Conservation (phyloP, 345 rosid species). For the Litchi chinensis region DNA sequence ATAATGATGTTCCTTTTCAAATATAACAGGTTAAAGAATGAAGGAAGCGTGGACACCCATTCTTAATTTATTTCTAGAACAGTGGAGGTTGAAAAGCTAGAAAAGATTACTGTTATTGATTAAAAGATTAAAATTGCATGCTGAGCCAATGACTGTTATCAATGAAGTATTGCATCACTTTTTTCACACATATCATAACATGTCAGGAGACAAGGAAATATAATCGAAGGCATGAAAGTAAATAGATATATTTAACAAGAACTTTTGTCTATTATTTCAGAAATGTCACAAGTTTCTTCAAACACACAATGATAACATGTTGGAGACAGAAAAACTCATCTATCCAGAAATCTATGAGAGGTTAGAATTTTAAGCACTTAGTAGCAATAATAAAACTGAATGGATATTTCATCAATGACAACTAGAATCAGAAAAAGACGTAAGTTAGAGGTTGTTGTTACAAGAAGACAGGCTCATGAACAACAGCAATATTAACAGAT, state of each 20-base stretch:
- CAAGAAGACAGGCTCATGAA: neutral
- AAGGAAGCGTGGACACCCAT: neutral
- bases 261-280: neutral
- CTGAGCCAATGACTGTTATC: neutral
- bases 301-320: neutral
- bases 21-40: neutral
- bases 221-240: neutral
- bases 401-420: neutral
- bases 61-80: neutral
- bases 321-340: neutral
- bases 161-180: neutral
- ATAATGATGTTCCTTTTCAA: neutral
- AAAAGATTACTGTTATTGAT: neutral
- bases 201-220: neutral
- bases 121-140: neutral
- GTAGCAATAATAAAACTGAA: neutral
- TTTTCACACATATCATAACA: conserved; percentile 4
- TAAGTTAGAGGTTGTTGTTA: neutral
- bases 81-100: neutral
- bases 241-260: neutral
- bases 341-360: neutral
- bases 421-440: neutral
- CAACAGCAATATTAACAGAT: neutral
- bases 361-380: neutral
- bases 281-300: neutral